Conservation (phyloP, 2,329 filamentous ascomycete genomes). For the Aspergillus cejpii region DNA sequence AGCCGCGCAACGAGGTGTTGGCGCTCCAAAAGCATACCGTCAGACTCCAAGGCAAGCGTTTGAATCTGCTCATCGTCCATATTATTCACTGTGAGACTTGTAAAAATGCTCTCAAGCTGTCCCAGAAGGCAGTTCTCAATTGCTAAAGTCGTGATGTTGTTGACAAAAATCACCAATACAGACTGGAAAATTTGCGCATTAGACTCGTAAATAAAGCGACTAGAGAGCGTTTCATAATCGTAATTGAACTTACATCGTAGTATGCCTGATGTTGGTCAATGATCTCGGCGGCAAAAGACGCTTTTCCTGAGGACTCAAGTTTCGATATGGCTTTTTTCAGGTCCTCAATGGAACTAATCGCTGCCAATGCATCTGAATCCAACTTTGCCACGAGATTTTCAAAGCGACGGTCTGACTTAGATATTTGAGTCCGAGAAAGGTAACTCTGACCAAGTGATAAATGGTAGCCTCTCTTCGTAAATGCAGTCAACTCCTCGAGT, state of each 20-base stretch:
- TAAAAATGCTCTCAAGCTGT: constrained; percentile 41
- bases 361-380: neutral
- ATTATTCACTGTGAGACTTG: constrained; percentile 29
- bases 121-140: constrained; percentile 46
- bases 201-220: too few relatives aligned
- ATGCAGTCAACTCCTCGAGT: constrained; percentile 19
- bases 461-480: constrained; percentile 19
- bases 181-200: constrained; percentile 4
- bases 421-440: constrained; percentile 7
- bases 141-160: constrained; percentile 47
- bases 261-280: constrained; percentile 42
- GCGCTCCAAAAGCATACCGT: constrained; percentile 10
- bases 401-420: constrained; percentile 8
- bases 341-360: neutral
- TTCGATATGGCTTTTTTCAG: neutral
- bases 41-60: constrained; percentile 36
- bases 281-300: constrained; percentile 37
- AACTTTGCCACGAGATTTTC: constrained; percentile 1
- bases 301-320: constrained; percentile 10
- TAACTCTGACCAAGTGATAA: constrained; percentile 16
- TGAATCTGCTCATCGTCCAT: constrained; percentile 31
- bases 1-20: constrained; percentile 13
- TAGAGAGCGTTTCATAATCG: too few relatives aligned
- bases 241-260: constrained; percentile 17
- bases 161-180: constrained; percentile 42